phyloP scores from a whole-genome alignment of 2,329 filamentous ascomycete genomes.

The Aspergillus niger region DNA sequence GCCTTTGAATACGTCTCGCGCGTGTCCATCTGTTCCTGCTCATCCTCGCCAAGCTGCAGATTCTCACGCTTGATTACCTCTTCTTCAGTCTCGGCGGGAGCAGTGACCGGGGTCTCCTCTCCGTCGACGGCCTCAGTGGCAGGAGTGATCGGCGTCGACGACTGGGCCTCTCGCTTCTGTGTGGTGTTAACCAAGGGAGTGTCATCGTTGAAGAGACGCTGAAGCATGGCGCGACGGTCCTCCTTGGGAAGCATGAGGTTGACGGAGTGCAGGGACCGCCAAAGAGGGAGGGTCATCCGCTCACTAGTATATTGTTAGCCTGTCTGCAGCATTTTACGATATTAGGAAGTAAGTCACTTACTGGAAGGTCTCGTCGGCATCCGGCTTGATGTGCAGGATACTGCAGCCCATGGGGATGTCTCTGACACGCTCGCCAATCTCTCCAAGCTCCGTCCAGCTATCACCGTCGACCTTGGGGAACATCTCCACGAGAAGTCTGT shows the following conservation, averaged over 20 bases:
- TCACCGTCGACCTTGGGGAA: slow-evolving; percentile 83
- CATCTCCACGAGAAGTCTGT: slow-evolving; percentile 87
- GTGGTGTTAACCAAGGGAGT: slow-evolving; percentile 73
- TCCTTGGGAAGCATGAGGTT: slow-evolving; percentile 99
- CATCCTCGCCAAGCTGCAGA: slow-evolving; percentile 39
- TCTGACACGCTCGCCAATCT: slow-evolving; percentile 81
- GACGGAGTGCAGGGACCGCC: slow-evolving; percentile 87
- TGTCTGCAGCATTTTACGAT: not conserved
- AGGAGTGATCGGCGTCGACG: slow-evolving; percentile 21
- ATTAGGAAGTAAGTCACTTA: slow-evolving; percentile 26
- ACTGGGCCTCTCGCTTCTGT: slow-evolving; percentile 28
- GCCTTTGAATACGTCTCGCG: slow-evolving; percentile 48
- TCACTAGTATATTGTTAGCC: slow-evolving; percentile 54
- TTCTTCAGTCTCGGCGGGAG: slow-evolving; percentile 36
- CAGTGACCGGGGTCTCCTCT: slow-evolving; percentile 17
- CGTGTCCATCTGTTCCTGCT: slow-evolving; percentile 44
- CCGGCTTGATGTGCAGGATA: slow-evolving; percentile 80
- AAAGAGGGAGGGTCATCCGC: slow-evolving; percentile 84
- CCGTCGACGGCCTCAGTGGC: slow-evolving; percentile 7
- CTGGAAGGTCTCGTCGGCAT: slow-evolving; percentile 56
- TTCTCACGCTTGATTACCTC: slow-evolving; percentile 44
- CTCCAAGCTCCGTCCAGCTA: slow-evolving; percentile 74
- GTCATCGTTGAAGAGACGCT: slow-evolving; percentile 87
- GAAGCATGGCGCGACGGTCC: slow-evolving; percentile 86
- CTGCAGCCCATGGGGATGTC: slow-evolving; percentile 89